Conservation (phyloP, 2,329 filamentous ascomycete species). For the Nemania bipapillata region DNA sequence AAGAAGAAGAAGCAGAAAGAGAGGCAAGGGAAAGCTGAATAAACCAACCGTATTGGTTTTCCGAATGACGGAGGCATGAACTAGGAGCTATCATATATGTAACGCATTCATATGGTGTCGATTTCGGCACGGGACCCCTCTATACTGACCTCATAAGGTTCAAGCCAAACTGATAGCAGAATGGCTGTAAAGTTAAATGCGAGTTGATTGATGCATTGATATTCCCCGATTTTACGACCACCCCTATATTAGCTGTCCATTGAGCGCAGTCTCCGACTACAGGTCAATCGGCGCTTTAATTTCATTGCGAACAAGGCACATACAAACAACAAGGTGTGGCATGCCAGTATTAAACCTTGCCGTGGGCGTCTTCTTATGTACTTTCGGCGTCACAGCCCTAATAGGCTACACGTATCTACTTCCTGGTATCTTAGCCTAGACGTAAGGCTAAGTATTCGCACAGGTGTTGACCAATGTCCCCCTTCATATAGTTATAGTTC, state of each 20-base stretch:
- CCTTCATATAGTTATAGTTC: constrained; percentile 14
- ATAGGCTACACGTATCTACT: constrained; percentile 26
- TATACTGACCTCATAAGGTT: neutral
- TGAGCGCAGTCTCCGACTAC: neutral
- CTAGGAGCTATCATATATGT: neutral
- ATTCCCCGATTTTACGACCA: neutral
- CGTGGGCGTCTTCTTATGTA: neutral
- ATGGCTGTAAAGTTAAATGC: neutral
- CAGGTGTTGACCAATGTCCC: constrained; percentile 3
- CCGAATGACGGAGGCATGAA: neutral
- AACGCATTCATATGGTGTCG: neutral
- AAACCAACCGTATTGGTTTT: neutral
- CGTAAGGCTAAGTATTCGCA: constrained; percentile 8
- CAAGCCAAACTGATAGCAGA: neutral
- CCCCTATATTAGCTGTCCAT: neutral
- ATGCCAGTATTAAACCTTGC: constrained; percentile 15
- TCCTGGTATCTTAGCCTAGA: neutral
- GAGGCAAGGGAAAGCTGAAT: constrained; percentile 37
- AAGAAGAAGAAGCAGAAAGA: constrained; percentile 60
- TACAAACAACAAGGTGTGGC: neutral
- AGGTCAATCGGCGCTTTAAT: constrained; percentile 14
- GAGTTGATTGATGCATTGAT: neutral
- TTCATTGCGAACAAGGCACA: neutral
- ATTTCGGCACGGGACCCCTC: neutral
- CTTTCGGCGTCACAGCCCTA: neutral